Base-by-base conservation (phyloP, 2,329 filamentous ascomycete species). In the Trichoderma harzianum region DNA sequence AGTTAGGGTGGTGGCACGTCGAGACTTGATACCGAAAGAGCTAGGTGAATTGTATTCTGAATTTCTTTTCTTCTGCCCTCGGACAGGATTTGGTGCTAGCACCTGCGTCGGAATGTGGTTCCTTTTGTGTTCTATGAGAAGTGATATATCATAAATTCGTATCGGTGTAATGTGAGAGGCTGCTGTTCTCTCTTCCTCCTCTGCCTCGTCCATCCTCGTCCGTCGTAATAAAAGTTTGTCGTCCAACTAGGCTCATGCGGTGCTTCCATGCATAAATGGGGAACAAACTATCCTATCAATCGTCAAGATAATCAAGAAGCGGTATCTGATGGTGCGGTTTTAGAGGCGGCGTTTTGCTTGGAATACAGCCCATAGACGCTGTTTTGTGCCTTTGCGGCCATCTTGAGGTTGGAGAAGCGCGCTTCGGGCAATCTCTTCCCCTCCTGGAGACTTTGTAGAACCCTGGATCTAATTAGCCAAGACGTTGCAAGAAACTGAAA, bases 361-460 rank as follows among this genome's bases (percentile, higher is more conserved):
- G 75, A 70, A 61, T 75, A 89, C 75, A 89, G 82, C 24, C 82
- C 83, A 76, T 89, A 87, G 57, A 95, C 88, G 79, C 90, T 92
- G 74, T 83, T 83, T 79, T 94, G 92, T 5, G 87, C 85, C 75
- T 85, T 87, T 0, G 87, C 80, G 7, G 89, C 90, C 65, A 92
- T 80, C 75, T 88, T 90, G 74, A 92, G 79, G 57, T 85, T 87
- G 39, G 88, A 86, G 78, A 95, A 97, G 68, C 88, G 85, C 32
- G 90, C 87, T 82, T 98, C 95, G 0, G 92, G 86, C 55, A 97
- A 84, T 70, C 94, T 86, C 79, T 89, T 93, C 3, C 91, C 92
- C 1, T 87, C 90, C 75, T 91, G 92, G 75, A 97, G 86, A 79
- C 93, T 95, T 78, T 97, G 93, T n/a, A 97, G 82, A 7, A 93